phyloP scores from a whole-genome alignment of 2,329 filamentous ascomycete genomes.

The Colletotrichum tanaceti region DNA sequence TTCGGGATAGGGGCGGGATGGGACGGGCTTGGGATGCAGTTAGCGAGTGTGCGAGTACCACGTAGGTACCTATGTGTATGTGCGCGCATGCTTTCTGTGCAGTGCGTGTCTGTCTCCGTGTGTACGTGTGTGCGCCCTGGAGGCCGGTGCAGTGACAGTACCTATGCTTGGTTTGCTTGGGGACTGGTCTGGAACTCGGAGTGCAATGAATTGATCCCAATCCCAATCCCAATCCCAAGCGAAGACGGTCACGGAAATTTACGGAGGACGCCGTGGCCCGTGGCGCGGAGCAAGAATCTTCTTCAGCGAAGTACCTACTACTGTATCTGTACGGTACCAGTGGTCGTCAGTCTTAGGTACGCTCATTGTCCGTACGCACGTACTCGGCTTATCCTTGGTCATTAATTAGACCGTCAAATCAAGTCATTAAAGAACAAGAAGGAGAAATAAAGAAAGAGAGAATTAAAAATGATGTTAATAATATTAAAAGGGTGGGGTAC shows the following conservation, averaged over 20 bases:
- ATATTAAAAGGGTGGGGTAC: not conserved
- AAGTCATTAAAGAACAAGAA: not conserved
- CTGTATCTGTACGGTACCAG: no score
- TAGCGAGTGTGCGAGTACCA: not conserved
- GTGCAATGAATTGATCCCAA: not conserved
- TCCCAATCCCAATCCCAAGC: no score
- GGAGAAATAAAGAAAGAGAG: no score
- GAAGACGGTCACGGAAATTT: no score
- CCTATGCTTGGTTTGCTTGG: slow-evolving; percentile 2
- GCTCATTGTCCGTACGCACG: not conserved
- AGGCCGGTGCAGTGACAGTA: not conserved
- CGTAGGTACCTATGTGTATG: no score
- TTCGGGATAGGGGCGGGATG: not conserved
- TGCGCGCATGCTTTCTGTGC: not conserved
- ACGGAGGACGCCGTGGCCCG: no score
- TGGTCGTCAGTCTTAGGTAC: no score
- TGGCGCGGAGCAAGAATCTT: slow-evolving; percentile 11
- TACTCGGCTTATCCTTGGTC: not conserved
- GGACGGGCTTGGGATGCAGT: not conserved
- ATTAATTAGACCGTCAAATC: not conserved
- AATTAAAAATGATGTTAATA: no score
- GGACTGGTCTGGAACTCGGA: slow-evolving; percentile 13
- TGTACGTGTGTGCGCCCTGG: slow-evolving; percentile 4
- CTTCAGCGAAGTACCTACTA: slow-evolving; percentile 19
- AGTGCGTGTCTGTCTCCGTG: slow-evolving; percentile 1